Evolutionary conservation across 495 filamentous ascomycete species (phyloP).

Genomic region (Annulohypoxylon stygium): DNA sequence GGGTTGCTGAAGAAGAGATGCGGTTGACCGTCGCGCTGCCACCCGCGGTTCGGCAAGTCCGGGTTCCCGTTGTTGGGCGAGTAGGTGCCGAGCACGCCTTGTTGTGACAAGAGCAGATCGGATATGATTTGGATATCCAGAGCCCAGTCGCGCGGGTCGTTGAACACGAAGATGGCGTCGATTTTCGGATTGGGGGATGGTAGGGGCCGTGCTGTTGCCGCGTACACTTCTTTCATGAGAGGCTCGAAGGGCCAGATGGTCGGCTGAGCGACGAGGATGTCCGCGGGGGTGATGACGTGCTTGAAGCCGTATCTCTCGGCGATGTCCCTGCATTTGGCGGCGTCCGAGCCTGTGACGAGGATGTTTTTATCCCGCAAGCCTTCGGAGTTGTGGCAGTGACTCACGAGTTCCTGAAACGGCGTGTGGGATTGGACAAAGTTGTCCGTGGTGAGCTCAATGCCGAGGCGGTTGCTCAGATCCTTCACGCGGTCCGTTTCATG

Average conservation of each 20-base stretch:
- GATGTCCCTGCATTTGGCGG: constrained; percentile 79
- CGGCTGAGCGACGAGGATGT: constrained; percentile 81
- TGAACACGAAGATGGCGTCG: constrained; percentile 88
- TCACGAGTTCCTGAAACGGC: constrained; percentile 73
- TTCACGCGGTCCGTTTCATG: constrained; percentile 77
- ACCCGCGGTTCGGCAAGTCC: constrained; percentile 75
- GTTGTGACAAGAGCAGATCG: constrained; percentile 81
- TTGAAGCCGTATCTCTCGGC: constrained; percentile 88
- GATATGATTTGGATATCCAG: constrained; percentile 85
- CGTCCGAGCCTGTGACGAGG: constrained; percentile 84
- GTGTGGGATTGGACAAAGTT: constrained; percentile 90
- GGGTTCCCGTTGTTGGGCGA: constrained; percentile 64
- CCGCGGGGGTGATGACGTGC: constrained; percentile 85
- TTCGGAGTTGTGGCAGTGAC: constrained; percentile 37
- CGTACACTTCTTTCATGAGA: constrained; percentile 71
- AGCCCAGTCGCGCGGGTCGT: constrained; percentile 94
- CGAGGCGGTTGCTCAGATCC: constrained; percentile 72
- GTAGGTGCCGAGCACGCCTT: constrained; percentile 82
- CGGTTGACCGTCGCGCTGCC: constrained; percentile 83
- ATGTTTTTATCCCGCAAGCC: constrained; percentile 77
- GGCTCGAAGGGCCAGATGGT: constrained; percentile 84
- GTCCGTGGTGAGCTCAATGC: constrained; percentile 68
- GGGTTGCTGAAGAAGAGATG: constrained; percentile 88
- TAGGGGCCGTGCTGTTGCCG: constrained; percentile 72
- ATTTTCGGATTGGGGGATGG: constrained; percentile 72